Conservation (phyloP, 1,284 basidiomycete genomes). For the Cryptococcus amylolentus region DNA sequence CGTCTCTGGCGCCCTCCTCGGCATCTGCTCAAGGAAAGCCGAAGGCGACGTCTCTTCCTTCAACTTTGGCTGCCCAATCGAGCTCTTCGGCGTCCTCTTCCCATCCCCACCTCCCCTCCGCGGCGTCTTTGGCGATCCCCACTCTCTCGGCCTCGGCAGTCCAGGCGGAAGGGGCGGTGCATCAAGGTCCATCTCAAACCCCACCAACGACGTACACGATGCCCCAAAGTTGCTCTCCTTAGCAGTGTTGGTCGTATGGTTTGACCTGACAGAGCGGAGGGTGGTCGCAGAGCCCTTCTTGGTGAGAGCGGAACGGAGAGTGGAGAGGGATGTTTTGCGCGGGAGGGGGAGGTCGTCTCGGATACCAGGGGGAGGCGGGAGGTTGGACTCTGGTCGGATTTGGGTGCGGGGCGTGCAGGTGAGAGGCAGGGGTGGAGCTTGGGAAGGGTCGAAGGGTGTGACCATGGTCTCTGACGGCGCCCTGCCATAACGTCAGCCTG, state of each 20-base stretch:
- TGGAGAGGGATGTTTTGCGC: constrained; percentile 22
- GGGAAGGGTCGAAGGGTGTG: neutral
- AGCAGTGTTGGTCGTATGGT: neutral
- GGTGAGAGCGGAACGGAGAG: constrained; percentile 20
- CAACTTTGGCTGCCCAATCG: constrained; percentile 23
- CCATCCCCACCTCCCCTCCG: neutral
- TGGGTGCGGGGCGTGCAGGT: neutral
- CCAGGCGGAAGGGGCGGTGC: constrained; percentile 11
- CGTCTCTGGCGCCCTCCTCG: constrained; percentile 22
- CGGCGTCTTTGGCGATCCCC: constrained; percentile 12
- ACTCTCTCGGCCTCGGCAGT: constrained; percentile 1
- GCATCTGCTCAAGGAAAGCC: constrained; percentile 18
- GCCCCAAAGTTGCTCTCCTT: no score
- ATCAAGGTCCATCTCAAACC: constrained; percentile 8
- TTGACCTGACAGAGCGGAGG: constrained; percentile 18
- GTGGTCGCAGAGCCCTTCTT: constrained; percentile 25
- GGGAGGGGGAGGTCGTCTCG: constrained; percentile 12
- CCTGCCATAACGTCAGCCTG: neutral
- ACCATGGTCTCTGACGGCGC: no score
- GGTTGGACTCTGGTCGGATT: no score
- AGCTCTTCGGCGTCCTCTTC: constrained; percentile 21
- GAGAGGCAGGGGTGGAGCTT: constrained; percentile 6
- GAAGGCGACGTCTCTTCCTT: constrained; percentile 13
- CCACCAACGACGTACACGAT: neutral
- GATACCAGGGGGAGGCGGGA: neutral